These are phyloP conservation scores for Neofusicoccum parvum DNA, from an alignment of 2,329 filamentous ascomycete genomes.

Conservation along the genomic window DNA sequence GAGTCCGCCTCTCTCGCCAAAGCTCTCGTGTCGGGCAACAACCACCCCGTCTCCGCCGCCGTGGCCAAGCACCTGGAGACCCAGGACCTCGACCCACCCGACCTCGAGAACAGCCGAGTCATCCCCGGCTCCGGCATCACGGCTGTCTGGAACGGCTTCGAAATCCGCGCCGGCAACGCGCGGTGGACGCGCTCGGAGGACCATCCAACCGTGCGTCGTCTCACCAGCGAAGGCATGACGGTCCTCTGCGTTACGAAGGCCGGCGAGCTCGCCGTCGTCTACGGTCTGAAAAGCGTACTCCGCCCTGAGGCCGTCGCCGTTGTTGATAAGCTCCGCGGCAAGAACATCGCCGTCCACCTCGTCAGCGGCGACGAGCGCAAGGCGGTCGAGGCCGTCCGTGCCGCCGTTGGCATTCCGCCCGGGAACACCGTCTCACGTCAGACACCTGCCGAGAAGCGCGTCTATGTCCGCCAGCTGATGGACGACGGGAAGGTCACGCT, in stretches of 20 bases:
- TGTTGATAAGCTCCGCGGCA: conserved; percentile 52
- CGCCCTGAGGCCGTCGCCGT: conserved; percentile 55
- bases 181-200: neutral
- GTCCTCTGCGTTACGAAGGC: conserved; percentile 47
- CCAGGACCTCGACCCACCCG: neutral
- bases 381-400: neutral
- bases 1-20: neutral
- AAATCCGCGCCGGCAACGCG: conserved; percentile 48
- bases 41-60: neutral
- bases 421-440: neutral
- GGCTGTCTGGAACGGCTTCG: conserved; percentile 33
- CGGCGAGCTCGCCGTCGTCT: conserved; percentile 47
- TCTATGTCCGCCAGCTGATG: neutral
- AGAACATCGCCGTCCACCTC: conserved; percentile 54
- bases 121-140: conserved; percentile 50
- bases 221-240: neutral
- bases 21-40: conserved; percentile 42
- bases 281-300: conserved; percentile 52
- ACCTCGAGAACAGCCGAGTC: conserved; percentile 32
- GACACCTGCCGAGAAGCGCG: neutral
- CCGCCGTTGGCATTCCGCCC: neutral
- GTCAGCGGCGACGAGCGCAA: conserved; percentile 58
- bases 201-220: neutral
- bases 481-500: conserved; percentile 50
- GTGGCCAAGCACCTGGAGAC: neutral